Evolutionary conservation across 169 alveolate species (phyloP), one percentile per base, ranked within the genome.

Genomic region (Perkinsus chesapeaki): DNA sequence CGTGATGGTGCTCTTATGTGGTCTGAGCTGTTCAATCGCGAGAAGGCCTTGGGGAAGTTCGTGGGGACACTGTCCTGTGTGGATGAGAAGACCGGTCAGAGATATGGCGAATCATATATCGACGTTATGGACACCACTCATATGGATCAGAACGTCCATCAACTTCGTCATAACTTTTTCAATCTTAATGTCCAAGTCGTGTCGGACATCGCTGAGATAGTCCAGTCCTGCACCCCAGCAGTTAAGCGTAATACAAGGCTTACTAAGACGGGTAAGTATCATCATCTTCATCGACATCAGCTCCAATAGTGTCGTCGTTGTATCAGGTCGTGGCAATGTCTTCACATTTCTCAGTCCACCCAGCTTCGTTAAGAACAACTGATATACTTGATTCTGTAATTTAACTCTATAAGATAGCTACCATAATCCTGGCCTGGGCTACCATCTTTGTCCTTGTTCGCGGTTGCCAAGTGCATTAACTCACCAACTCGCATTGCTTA

Each of bases 1-100:
- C 95, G 93, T 7, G 95, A 94, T 39, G 95, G 95, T 3, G 95
- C 95, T 37, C 92, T 94, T n/a, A 94, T 92, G 91, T 94, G 95
- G 95, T 92, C 94, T 92, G 95, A 94, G 39, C 92, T 94, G 37
- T 92, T 94, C 34, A 94, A 94, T 48, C 93, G 95, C 5, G 93
- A 94, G 19, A 94, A 94, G 47, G 93, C 95, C 34, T 39, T 94
- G 39, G 95, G 95, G 27, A 94, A 94, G 73, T 94, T 94, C 36
- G 92, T 94, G 73, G 95, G 95, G 20, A 31, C 93, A 3, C 95
- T 92, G 23, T 7, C 82, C 82, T 60, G 82, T 16, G 82, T 60
- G 36, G 82, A 60, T 23, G 36, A 23, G 31, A 7, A 60, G 12
- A 60, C 7, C 27, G 82, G 82, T 16, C 82, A 60, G 0, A 60